phyloP scores from a whole-genome alignment of 2,329 filamentous ascomycete species.

The Pleurostoma richardsiae region DNA sequence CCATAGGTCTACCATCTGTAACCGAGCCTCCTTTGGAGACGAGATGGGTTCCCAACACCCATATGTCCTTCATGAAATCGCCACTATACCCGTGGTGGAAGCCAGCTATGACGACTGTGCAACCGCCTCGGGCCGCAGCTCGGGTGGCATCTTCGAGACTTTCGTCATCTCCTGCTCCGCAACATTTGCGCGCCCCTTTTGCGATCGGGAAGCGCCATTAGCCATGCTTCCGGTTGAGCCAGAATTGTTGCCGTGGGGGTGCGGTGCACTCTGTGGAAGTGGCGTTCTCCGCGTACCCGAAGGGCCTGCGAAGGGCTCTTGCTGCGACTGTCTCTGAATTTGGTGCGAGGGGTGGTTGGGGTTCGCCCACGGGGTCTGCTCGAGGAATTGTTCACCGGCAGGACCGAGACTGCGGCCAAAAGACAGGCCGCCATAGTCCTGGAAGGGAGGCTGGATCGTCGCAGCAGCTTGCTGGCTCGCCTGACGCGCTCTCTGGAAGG shows the following conservation, averaged over 20 bases:
- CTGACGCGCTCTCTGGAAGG: constrained; percentile 21
- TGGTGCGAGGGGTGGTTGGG: constrained; percentile 72
- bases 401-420: constrained; percentile 50
- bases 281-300: constrained; percentile 28
- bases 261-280: constrained; percentile 25
- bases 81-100: too few relatives aligned
- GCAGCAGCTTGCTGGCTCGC: constrained; percentile 25
- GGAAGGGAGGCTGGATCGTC: constrained; percentile 30
- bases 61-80: too few relatives aligned
- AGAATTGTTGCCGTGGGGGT: constrained; percentile 25
- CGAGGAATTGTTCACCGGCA: constrained; percentile 80
- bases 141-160: constrained; percentile 18
- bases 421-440: constrained; percentile 42
- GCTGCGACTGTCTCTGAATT: constrained; percentile 26
- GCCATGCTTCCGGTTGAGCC: constrained; percentile 2
- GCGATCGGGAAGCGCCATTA: constrained; percentile 14
- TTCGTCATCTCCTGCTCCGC: constrained; percentile 13
- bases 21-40: too few relatives aligned
- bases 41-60: too few relatives aligned
- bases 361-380: constrained; percentile 90
- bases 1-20: too few relatives aligned
- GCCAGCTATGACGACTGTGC: constrained; percentile 18
- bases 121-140: constrained; percentile 18
- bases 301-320: constrained; percentile 25
- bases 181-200: constrained; percentile 9